Percentiles rank a stretch among this genome's conserved stretches.
phyloP scores from a whole-genome alignment of 2,329 filamentous ascomycete genomes.

The Fusarium lyarnte region DNA sequence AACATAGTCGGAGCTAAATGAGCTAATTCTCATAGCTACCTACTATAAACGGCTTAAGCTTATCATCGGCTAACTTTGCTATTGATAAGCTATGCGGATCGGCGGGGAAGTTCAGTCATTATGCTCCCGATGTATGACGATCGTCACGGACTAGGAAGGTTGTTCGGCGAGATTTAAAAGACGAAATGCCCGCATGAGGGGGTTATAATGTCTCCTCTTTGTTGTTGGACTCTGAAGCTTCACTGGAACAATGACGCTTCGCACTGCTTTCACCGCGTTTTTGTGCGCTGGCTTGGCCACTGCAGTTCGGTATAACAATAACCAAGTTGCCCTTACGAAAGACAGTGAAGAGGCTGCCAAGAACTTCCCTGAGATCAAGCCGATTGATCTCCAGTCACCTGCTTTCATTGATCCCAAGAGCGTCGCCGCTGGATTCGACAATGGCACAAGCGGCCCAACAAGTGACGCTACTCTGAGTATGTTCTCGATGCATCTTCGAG shows the following conservation, averaged over 20 bases:
- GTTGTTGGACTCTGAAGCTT: neutral
- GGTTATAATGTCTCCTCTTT: no score
- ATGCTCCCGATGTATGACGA: neutral
- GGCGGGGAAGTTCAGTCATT: slow-evolving; percentile 2
- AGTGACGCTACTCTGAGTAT: slow-evolving; percentile 25
- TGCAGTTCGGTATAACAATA: slow-evolving; percentile 40
- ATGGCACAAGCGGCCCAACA: slow-evolving; percentile 45
- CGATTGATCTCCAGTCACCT: slow-evolving; percentile 40
- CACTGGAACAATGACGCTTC: slow-evolving; percentile 7
- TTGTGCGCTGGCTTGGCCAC: slow-evolving; percentile 28
- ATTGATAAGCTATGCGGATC: slow-evolving; percentile 22
- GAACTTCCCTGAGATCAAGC: slow-evolving; percentile 36
- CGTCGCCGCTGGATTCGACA: slow-evolving; percentile 38
- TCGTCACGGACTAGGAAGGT: neutral
- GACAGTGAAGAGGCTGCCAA: slow-evolving; percentile 37
- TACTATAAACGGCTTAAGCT: slow-evolving; percentile 30
- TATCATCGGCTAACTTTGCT: slow-evolving; percentile 15
- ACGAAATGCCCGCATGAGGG: neutral
- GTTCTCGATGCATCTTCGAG: rapidly evolving
- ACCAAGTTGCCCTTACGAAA: slow-evolving; percentile 36
- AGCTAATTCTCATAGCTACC: slow-evolving; percentile 8
- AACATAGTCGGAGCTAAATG: neutral
- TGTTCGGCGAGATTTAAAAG: slow-evolving; percentile 9
- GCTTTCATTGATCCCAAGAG: slow-evolving; percentile 38
- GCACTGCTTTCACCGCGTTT: slow-evolving; percentile 14